Evolutionary conservation across 495 filamentous ascomycete species (phyloP).

Genomic region (Massariosphaeria phaeospora): DNA sequence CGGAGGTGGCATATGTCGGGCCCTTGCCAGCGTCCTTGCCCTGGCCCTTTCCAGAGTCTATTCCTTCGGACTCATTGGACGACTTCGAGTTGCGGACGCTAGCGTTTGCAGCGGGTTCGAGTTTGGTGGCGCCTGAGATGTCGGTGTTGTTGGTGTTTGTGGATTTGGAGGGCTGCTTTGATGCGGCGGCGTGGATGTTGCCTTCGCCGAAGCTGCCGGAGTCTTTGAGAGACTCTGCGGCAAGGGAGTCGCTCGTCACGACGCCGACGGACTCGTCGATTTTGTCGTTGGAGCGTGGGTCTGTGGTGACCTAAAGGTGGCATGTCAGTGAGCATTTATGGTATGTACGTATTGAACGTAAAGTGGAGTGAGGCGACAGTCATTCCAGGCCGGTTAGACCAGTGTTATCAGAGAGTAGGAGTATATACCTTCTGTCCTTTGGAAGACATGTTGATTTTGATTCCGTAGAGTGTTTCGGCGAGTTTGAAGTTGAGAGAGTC

Average conservation of each 20-base stretch:
- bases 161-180: conserved; percentile 44
- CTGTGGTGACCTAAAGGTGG: conserved; percentile 41
- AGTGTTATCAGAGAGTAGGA: background rate
- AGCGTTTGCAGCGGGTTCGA: conserved; percentile 49
- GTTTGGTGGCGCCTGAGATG: conserved; percentile 48
- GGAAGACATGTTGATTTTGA: background rate
- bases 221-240: conserved; percentile 53
- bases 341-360: too few species aligned
- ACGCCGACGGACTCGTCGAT: conserved; percentile 53
- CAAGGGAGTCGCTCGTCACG: conserved; percentile 59
- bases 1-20: conserved; percentile 40
- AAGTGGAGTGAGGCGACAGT: too few species aligned
- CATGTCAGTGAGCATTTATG: too few species aligned
- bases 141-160: conserved; percentile 56
- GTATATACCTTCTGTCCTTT: conserved; percentile 12
- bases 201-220: conserved; percentile 50
- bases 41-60: conserved; percentile 28
- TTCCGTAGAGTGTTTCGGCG: background rate
- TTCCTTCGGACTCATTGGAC: conserved; percentile 34
- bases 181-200: conserved; percentile 50
- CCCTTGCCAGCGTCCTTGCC: conserved; percentile 46
- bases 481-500: background rate
- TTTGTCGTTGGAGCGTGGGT: conserved; percentile 46
- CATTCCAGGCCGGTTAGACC: too few species aligned
- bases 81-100: conserved; percentile 47